phyloP scores from a whole-genome alignment of 441 rosid genomes.

The Pelargonium cotyledonis region DNA sequence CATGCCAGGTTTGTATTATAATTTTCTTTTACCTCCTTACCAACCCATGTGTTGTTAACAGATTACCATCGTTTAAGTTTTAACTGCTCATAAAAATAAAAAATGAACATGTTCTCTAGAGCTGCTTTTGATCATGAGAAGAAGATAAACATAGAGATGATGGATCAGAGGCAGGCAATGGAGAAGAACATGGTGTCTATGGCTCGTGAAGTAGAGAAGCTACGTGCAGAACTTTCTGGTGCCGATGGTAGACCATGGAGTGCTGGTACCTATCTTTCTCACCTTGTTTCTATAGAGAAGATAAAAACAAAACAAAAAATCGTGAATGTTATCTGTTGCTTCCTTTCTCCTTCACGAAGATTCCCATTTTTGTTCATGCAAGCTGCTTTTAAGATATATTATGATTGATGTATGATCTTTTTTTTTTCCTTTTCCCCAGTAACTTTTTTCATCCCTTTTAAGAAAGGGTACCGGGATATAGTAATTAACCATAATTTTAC shows the following conservation, averaged over 20 bases:
- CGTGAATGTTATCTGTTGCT: neutral
- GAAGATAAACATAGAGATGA: conserved; percentile 83
- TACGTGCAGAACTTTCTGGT: conserved; percentile 70
- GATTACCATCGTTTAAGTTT: neutral
- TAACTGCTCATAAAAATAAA: conserved; percentile 11
- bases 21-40: conserved; percentile 6
- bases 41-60: neutral
- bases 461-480: no score
- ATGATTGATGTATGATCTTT: neutral
- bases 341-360: neutral
- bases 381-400: neutral
- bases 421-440: neutral
- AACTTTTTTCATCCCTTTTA: neutral
- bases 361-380: neutral
- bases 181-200: conserved; percentile 90
- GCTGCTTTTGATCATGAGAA: conserved; percentile 84
- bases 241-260: conserved; percentile 65
- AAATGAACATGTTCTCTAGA: conserved; percentile 31
- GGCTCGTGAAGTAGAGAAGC: conserved; percentile 98
- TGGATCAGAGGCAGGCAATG: conserved; percentile 89
- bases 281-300: neutral
- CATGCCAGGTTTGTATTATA: conserved; percentile 59
- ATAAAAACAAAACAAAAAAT: neutral
- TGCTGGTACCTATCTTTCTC: conserved; percentile 40
- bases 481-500: no score